Conservation (phyloP, 306 rosid genomes). For the Sindora glabra region DNA sequence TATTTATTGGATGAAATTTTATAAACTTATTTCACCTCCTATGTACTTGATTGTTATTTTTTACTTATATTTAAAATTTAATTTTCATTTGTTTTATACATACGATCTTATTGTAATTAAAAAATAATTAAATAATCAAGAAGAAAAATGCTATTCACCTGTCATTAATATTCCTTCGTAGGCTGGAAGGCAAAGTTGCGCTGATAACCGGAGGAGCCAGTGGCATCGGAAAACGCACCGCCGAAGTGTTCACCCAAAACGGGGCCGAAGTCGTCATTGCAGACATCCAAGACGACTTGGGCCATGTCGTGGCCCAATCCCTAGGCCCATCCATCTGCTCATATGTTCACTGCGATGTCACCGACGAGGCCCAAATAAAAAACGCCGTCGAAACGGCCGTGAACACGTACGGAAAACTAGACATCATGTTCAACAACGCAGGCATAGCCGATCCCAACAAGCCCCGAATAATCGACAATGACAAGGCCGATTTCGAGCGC, state of each 20-base stretch:
- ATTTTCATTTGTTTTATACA: neutral
- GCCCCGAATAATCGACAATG: slow-evolving; percentile 43
- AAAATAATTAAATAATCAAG: neutral
- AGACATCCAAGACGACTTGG: slow-evolving; percentile 71
- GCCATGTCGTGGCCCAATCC: slow-evolving; percentile 20
- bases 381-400: slow-evolving; percentile 33
- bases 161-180: neutral
- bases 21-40: no score
- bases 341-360: slow-evolving; percentile 64
- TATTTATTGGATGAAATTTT: no score
- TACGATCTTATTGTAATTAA: neutral
- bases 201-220: slow-evolving; percentile 87
- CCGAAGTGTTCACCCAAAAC: slow-evolving; percentile 43
- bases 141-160: no score
- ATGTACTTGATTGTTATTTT: no score
- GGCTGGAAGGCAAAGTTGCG: slow-evolving; percentile 80
- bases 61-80: neutral
- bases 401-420: slow-evolving; percentile 42
- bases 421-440: slow-evolving; percentile 81
- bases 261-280: slow-evolving; percentile 65
- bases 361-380: slow-evolving; percentile 56
- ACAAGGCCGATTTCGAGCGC: slow-evolving; percentile 60
- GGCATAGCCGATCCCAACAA: slow-evolving; percentile 47
- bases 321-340: slow-evolving; percentile 30
- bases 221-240: slow-evolving; percentile 65